A percentile compares a stretch with the other conserved stretches of the same genome.
phyloP scores from a whole-genome alignment of 2,329 filamentous ascomycete genomes.

The Cladophialophora chaetospira region DNA sequence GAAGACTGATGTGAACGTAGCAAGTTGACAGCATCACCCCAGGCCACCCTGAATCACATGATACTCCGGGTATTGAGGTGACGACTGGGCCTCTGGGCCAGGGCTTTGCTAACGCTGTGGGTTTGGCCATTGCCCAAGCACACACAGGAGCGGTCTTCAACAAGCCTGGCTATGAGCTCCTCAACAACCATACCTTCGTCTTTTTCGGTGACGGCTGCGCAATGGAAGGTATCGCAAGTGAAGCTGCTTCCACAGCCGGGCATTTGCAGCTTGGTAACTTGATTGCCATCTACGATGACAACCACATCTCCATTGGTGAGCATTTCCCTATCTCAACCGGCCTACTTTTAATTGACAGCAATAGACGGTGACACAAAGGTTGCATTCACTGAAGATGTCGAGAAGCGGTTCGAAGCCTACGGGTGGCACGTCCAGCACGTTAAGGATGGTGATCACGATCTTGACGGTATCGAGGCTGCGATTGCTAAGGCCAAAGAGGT shows the following conservation, averaged over 20 bases:
- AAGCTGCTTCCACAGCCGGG: constrained; percentile 89
- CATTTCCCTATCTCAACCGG: background rate
- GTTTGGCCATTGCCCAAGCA: constrained; percentile 93
- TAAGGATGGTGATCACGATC: constrained; percentile 83
- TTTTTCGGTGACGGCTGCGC: constrained; percentile 98
- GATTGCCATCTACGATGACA: constrained; percentile 97
- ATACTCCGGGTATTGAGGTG: constrained; percentile 95
- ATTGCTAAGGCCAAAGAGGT: constrained; percentile 82
- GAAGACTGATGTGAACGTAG: constrained; percentile 42
- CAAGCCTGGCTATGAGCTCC: constrained; percentile 86
- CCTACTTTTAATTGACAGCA: background rate
- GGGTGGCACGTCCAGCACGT: constrained; percentile 92
- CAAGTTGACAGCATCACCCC: constrained; percentile 80
- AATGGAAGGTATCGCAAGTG: constrained; percentile 95
- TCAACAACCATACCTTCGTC: constrained; percentile 95
- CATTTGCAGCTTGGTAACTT: constrained; percentile 98
- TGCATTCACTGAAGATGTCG: constrained; percentile 95
- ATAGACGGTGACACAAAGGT: constrained; percentile 90
- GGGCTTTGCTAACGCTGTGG: constrained; percentile 95
- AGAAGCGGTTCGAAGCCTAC: constrained; percentile 93
- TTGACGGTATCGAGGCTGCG: constrained; percentile 83
- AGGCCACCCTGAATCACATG: constrained; percentile 93
- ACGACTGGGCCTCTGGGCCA: constrained; percentile 97
- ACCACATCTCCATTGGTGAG: constrained; percentile 84
- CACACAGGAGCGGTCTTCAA: constrained; percentile 92